Evolutionary conservation across 1,139 yeast genomes (phyloP), one percentile per base, ranked within the genome.

Genomic region (Diutina ranongensis): DNA sequence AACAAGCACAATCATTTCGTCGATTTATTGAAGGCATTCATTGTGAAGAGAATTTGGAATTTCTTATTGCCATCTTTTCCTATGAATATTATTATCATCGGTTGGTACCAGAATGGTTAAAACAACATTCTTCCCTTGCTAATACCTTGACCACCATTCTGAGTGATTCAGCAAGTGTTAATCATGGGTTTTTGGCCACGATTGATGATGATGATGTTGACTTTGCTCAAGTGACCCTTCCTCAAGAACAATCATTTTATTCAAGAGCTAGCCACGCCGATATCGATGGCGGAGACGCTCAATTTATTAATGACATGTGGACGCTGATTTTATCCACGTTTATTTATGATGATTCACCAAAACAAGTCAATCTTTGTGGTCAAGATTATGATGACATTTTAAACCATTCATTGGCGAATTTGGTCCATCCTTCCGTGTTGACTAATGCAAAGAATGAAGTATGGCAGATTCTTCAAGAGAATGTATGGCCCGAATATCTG

Each of bases 191-290:
- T 40, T 12, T 20, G 32, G 27, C 35, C 20, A 12, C 40, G 21
- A 47, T 54, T 45, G 46, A 53, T 48, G 48, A 47, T 33, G 51
- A 48, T n/a, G 45, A 46, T 28, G 15, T 50, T 4, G 53, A 50
- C 35, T 42, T 50, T 36, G 50, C 46, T 18, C 52, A 49, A 15
- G n/a, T n/a, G n/a, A n/a, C n/a, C n/a, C 47, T 21, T 3, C 33
- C 45, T 3, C 67, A 72, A 72, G 62, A 61, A 40, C 54, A 52
- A 28, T 58, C 65, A 36, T n/a, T n/a, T n/a, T n/a, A n/a, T n/a
- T n/a, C n/a, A n/a, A n/a, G n/a, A n/a, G 54, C 57, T 46, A 56
- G 9, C 28, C 9, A 25, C 28, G 28, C 10, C 9, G 46, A 62
- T 12, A n/a, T 40, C 35, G 40, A 34, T 10, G 40, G 19, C 33